A percentile compares a stretch with the other conserved stretches of the same genome.
These are phyloP conservation scores for Neurospora tetraspora DNA, from an alignment of 495 filamentous ascomycete species.

Conservation along the genomic window DNA sequence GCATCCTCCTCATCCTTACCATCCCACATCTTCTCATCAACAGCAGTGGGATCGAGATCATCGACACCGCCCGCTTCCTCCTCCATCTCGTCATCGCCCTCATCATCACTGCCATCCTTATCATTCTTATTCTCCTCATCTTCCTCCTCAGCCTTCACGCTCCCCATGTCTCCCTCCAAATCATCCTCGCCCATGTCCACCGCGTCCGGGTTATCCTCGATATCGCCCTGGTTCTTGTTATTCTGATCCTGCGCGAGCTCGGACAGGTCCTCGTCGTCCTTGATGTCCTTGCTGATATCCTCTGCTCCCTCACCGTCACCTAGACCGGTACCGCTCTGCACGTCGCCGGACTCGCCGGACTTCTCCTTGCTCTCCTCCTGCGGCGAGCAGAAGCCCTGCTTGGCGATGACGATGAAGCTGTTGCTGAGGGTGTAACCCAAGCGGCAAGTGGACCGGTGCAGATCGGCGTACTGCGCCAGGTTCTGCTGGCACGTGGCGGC, in stretches of 20 bases:
- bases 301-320: conserved; percentile 91
- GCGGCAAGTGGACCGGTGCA: conserved; percentile 62
- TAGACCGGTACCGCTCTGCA: conserved; percentile 92
- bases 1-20: conserved; percentile 62
- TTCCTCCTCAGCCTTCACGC: conserved; percentile 48
- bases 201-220: conserved; percentile 78
- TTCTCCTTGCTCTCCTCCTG: conserved; percentile 61
- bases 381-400: conserved; percentile 85
- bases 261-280: conserved; percentile 83
- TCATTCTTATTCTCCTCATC: conserved; percentile 42
- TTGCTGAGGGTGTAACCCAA: conserved; percentile 64
- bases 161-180: conserved; percentile 68
- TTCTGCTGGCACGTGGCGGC: conserved; percentile 44
- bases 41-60: conserved; percentile 73
- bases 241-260: conserved; percentile 79
- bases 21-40: conserved; percentile 99
- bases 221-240: conserved; percentile 56
- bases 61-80: conserved; percentile 85
- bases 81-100: conserved; percentile 61
- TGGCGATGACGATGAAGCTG: conserved; percentile 62
- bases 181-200: conserved; percentile 92
- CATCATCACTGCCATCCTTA: conserved; percentile 30
- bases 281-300: conserved; percentile 94
- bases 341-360: conserved; percentile 55
- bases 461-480: conserved; percentile 39